phyloP scores from a whole-genome alignment of 1,139 yeast genomes.

The Yamadazyma atmosphaerica region DNA sequence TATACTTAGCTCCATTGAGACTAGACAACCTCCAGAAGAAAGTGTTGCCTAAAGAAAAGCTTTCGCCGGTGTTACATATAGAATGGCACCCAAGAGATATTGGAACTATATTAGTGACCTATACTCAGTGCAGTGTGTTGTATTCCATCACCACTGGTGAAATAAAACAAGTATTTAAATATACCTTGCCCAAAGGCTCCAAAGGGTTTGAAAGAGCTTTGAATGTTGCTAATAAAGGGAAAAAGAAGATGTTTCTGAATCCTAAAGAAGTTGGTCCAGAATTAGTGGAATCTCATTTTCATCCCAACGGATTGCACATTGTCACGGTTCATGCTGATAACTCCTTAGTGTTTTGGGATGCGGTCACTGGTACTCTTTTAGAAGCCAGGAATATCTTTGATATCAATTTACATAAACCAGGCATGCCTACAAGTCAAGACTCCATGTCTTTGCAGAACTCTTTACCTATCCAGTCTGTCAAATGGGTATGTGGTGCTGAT shows the following conservation, averaged over 20 bases:
- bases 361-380: slow-evolving; percentile 67
- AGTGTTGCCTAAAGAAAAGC: slow-evolving; percentile 46
- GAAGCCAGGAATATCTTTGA: slow-evolving; percentile 76
- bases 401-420: slow-evolving; percentile 60
- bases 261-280: slow-evolving; percentile 49
- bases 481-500: slow-evolving; percentile 77
- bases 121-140: slow-evolving; percentile 65
- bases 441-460: slow-evolving; percentile 15
- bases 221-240: slow-evolving; percentile 40
- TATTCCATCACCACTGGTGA: slow-evolving; percentile 66
- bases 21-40: slow-evolving; percentile 72
- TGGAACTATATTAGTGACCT: slow-evolving; percentile 73
- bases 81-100: slow-evolving; percentile 90
- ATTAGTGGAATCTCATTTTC: slow-evolving; percentile 69
- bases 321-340: slow-evolving; percentile 81
- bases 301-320: slow-evolving; percentile 89
- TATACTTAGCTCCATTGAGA: slow-evolving; percentile 61
- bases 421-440: slow-evolving; percentile 17
- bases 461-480: slow-evolving; percentile 42
- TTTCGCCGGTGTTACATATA: slow-evolving; percentile 64
- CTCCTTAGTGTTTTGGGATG: slow-evolving; percentile 90
- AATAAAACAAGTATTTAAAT: slow-evolving; percentile 56
- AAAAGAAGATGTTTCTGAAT: slow-evolving; percentile 43
- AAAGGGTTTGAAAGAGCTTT: slow-evolving; percentile 36
- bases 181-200: slow-evolving; percentile 44